Evolutionary conservation across 1,284 basidiomycete species (phyloP), one percentile per base, ranked within the genome.

Genomic region (Moesziomyces sp.): DNA sequence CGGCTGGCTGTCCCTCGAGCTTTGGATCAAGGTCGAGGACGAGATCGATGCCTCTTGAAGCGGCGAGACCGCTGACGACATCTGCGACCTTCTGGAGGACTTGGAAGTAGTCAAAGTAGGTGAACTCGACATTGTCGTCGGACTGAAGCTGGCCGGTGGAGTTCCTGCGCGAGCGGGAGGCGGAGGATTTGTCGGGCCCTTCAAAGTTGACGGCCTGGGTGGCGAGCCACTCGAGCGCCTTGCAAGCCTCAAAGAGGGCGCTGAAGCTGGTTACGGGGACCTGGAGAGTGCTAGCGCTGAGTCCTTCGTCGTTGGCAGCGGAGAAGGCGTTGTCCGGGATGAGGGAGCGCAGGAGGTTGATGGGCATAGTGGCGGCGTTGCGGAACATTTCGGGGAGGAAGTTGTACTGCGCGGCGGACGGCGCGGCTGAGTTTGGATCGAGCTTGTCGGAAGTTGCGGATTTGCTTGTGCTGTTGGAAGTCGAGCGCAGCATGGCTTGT

Each of bases 261-360:
- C 64, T 68, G 43, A 79, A 58, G 59, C 69, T 74, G n/a, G 73
- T 65, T 46, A 78, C 65, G 16, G 78, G 78, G 5, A 79, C 61
- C 44, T 75, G 74, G 42, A 79, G 42, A 21, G 71, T 70, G 52
- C 65, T 76, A 11, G 76, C 68, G 33, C 66, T 71, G 24, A 78
- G 67, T 18, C 66, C 60, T 28, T 79, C 78, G 30, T 76, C 76
- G 3, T 50, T 44, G 9, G 61, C 26, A 16, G 58, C 47, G 13
- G 73, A 53, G 44, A 79, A 65, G 13, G 74, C 58, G 26, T 75
- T 70, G 40, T 63, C 66, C 5, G 77, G 74, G 33, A 79, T 58
- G 40, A 77, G 63, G 11, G 72, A 69, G 30, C 59, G 66, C 16
- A 74, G 48, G 5, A 74, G 66, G 38, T 59, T 65, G 58, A 74